Conservation (phyloP, 345 rosid genomes). For the Cardiospermum halicacabum region DNA sequence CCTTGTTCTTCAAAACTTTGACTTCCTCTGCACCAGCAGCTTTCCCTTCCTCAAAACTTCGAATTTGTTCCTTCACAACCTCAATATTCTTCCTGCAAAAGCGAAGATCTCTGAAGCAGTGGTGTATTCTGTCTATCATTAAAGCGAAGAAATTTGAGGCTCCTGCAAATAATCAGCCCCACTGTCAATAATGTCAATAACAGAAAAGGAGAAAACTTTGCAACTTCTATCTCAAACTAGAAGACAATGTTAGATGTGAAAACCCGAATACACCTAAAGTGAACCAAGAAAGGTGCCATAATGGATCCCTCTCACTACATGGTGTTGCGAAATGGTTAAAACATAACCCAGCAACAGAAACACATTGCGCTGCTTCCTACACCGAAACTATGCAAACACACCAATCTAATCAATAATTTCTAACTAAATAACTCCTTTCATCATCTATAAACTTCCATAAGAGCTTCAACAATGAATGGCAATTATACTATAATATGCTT, state of each 20-base stretch:
- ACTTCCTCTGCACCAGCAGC: slow-evolving; percentile 40
- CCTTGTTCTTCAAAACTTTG: slow-evolving; percentile 57
- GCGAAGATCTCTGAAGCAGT: slow-evolving; percentile 80
- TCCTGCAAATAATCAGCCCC: slow-evolving; percentile 47
- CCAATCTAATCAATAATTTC: neutral
- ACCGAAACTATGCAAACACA: neutral
- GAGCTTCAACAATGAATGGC: neutral
- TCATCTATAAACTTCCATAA: neutral
- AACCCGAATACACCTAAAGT: neutral
- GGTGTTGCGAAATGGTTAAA: no score
- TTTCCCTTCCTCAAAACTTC: slow-evolving; percentile 56
- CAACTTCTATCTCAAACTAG: slow-evolving; percentile 4
- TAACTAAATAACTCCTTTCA: neutral
- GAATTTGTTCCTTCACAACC: slow-evolving; percentile 61
- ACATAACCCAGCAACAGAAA: neutral
- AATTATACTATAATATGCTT: neutral
- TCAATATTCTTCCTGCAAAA: slow-evolving; percentile 78
- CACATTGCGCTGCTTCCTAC: neutral
- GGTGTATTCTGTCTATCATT: slow-evolving; percentile 88
- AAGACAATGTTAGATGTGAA: slow-evolving; percentile 1
- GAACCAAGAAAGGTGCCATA: neutral
- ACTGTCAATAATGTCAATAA: slow-evolving; percentile 11
- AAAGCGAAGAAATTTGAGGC: slow-evolving; percentile 65
- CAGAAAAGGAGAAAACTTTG: slow-evolving; percentile 1
- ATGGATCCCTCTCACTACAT: no score